Evolutionary conservation across 1,139 yeast genomes (phyloP).

Genomic region (Waltiozyma sp.): DNA sequence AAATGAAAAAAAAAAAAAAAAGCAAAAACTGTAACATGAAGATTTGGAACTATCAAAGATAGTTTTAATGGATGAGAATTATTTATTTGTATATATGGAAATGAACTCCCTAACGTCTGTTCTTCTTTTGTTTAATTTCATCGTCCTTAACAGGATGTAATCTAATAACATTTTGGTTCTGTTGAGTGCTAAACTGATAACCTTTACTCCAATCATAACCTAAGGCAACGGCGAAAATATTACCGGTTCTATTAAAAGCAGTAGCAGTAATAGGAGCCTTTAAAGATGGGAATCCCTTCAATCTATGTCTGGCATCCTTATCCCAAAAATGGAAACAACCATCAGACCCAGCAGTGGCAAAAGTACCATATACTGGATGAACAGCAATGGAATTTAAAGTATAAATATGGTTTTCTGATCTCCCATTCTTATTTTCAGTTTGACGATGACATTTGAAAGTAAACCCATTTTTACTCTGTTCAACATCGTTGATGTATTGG

Average conservation of each 20-base stretch:
- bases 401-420: constrained; percentile 46
- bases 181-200: constrained; percentile 62
- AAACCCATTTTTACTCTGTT: constrained; percentile 64
- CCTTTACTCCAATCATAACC: constrained; percentile 97
- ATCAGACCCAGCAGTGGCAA: constrained; percentile 91
- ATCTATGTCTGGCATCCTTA: constrained; percentile 80
- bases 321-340: constrained; percentile 97
- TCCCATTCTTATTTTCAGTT: constrained; percentile 23
- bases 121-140: constrained; percentile 71
- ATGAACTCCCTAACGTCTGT: constrained; percentile 33
- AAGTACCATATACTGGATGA: constrained; percentile 87
- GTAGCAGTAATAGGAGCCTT: constrained; percentile 69
- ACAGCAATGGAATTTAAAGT: constrained; percentile 73
- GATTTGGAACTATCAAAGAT: too few species aligned
- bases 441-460: constrained; percentile 92
- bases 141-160: constrained; percentile 79
- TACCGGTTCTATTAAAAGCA: constrained; percentile 74
- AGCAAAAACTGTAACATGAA: too few species aligned
- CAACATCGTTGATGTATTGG: constrained; percentile 79
- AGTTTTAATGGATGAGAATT: too few species aligned
- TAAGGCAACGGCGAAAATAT: constrained; percentile 81
- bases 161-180: constrained; percentile 65
- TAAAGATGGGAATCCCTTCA: constrained; percentile 67
- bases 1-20: too few species aligned
- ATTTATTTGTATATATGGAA: too few species aligned